Evolutionary conservation across 2,329 filamentous ascomycete species (phyloP).

Genomic region (Penicillium sp.): DNA sequence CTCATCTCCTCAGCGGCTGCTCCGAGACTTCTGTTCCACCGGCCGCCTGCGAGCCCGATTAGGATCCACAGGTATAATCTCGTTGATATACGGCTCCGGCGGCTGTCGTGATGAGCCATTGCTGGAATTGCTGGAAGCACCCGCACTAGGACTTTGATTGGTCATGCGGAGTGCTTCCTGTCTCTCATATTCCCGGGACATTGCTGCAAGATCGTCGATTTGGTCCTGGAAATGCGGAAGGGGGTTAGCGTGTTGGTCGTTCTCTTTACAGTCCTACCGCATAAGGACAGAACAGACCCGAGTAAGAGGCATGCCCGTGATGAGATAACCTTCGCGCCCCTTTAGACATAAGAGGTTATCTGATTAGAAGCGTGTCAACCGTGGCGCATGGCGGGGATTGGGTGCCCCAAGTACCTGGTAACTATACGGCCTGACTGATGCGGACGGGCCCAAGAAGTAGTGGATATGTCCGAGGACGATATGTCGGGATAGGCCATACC

Average conservation of each 20-base stretch:
- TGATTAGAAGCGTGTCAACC: conserved; percentile 31
- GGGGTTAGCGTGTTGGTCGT: conserved; percentile 15
- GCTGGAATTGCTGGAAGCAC: not conserved
- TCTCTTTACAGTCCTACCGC: conserved; percentile 7
- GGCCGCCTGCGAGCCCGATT: conserved; percentile 35
- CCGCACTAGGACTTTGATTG: conserved; percentile 25
- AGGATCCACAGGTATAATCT: conserved; percentile 44
- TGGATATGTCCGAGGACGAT: conserved; percentile 54
- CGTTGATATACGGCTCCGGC: conserved; percentile 49
- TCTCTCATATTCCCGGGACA: conserved; percentile 53
- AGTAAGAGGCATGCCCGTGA: conserved; percentile 51
- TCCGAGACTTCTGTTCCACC: conserved; percentile 37
- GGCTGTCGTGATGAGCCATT: conserved; percentile 17
- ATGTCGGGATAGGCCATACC: conserved; percentile 54
- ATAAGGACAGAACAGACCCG: conserved; percentile 39
- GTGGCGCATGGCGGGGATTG: conserved; percentile 10
- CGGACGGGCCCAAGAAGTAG: conserved; percentile 53
- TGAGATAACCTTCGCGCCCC: conserved; percentile 55
- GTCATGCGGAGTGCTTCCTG: conserved; percentile 53
- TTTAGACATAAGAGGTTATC: conserved; percentile 30
- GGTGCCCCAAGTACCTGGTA: conserved; percentile 47
- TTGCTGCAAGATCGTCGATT: conserved; percentile 53
- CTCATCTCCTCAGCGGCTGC: conserved; percentile 17
- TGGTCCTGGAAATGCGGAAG: conserved; percentile 43
- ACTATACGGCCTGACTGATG: conserved; percentile 52